phyloP scores from a whole-genome alignment of 139 green algal species.

The Chlorella vulgaris region DNA sequence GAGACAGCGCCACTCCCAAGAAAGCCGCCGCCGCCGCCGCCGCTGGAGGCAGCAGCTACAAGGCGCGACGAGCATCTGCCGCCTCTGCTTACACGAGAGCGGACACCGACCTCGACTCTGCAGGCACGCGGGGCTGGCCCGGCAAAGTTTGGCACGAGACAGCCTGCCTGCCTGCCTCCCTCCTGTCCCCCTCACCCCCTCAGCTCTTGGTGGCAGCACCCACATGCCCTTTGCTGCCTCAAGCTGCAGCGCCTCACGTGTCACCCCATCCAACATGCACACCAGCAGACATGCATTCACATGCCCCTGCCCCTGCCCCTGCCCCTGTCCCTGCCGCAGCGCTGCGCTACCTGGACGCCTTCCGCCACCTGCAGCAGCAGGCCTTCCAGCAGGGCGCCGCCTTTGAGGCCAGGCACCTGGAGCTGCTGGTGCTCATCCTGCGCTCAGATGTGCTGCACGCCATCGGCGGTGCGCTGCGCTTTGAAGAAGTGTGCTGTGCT shows the following conservation, averaged over 20 bases:
- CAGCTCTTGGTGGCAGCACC: not conserved
- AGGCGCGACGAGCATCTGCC: not conserved
- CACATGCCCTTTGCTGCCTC: not conserved
- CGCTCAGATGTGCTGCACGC: constrained; percentile 35
- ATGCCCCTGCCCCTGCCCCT: not conserved
- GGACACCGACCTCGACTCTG: constrained; percentile 1
- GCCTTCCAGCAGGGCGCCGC: not conserved
- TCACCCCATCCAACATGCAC: too few species aligned
- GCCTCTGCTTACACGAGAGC: not conserved
- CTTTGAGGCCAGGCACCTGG: constrained; percentile 18
- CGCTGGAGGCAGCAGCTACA: not conserved
- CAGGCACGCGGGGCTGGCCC: not conserved
- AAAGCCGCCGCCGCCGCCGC: not conserved
- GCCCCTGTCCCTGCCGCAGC: not conserved
- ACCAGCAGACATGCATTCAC: too few species aligned
- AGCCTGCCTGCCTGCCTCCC: too few species aligned
- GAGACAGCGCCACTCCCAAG: not conserved
- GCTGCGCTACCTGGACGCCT: constrained; percentile 16
- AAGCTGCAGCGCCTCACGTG: too few species aligned
- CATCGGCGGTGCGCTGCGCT: not conserved
- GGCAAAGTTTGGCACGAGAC: too few species aligned
- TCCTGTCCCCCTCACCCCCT: too few species aligned
- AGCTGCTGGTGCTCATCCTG: constrained; percentile 34
- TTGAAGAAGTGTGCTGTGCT: not conserved
- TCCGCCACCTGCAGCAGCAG: constrained; percentile 25